Base-by-base conservation (phyloP, 2,329 filamentous ascomycete genomes). In the Botryotinia globosa region DNA sequence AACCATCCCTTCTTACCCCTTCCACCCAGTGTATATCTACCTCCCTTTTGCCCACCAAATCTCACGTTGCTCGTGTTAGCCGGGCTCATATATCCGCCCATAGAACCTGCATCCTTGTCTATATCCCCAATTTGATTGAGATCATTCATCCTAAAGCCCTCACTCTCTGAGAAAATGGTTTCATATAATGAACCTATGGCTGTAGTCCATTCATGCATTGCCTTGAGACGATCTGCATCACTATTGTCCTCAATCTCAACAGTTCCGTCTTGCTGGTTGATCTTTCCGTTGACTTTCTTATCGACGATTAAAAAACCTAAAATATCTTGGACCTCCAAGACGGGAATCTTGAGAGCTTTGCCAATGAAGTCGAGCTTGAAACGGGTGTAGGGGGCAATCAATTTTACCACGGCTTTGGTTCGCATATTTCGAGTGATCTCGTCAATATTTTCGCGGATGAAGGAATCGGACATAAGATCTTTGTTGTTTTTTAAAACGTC, bases 361-460 rank as follows among this genome's bases (percentile, higher is more conserved):
- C 94, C 94, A 77, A 99, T 94, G 86, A 97, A 97, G 32, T 86
- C 85, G 37, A 98, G 85, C 75, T 92, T 93, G 88, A 98, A 97
- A 69, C 94, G 90, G 9, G 93, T 97, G 85, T 98, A 99, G 0
- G 96, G 96, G 7, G 94, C 94, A 75, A 98, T 96, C 37, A 98
- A 86, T 83, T 96, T 97, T 75, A 97, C 85, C 16, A 98, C 90
- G 1, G 94, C 95, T 85, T 98, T 98, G 76, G 94, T 98, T 71
- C 96, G 92, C 92, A 99, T 97, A 82, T 96, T 98, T 61, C 96
- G 92, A 69, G 95, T 99, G 73, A 99, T 95, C 83, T 99, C 96
- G 82, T 98, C 96, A 77, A 99, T 99, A 81, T 99, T 98, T 83
- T 98, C 96, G 42, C 95, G 95, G 78, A 99, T 99, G 84, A 98